Base-by-base conservation (phyloP, 2,329 filamentous ascomycete genomes). In the Fusarium papillatum region DNA sequence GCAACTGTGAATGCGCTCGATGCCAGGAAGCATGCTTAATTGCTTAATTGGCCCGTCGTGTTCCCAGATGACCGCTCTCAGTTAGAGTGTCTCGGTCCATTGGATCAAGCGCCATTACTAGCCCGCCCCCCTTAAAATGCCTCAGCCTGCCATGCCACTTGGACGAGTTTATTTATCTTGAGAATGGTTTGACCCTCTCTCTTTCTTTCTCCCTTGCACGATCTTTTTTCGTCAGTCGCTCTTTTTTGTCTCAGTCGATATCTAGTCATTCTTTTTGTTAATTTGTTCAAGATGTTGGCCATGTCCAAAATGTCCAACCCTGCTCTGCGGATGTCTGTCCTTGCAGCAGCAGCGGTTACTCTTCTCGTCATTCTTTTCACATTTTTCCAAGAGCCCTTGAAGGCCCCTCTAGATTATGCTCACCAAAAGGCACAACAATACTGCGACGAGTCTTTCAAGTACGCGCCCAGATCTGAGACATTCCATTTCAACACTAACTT, bases 321-420 rank as follows among this genome's bases (percentile, higher is more conserved):
- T 53, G 70, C 73, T 39, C 22, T 75, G 29, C 46, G 73, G 57
- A 39, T 74, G 31, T 64, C 53, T 14, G 24, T 68, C n/a, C 36
- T 75, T 7, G 26, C 50, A 2, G 66, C 73, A 26, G 38, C 39
- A 8, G 17, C 34, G 0, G 34, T 76, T 64, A 65, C 74, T 59
- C 68, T 75, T 11, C 64, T 74, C 19, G 43, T 76, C 70, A 22
- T 76, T 73, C 63, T 75, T 71, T 74, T 57, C 4, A 71, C 66
- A 5, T 76, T 73, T 50, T 71, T 43, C 34, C 48, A 64, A 26
- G 73, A 68, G 36, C 61, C 63, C 43, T n/a, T 65, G 17, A 64
- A 41, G 24, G 72, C 70, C 4, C 70, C 73, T 16, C 34, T 75
- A 36, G 66, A 63, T 10, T 76, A 71, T 50, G 70, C 73, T 24